These are phyloP conservation scores for Erythrophleum ivorense DNA, from an alignment of 331 rosid genomes.

Conservation along the genomic window DNA sequence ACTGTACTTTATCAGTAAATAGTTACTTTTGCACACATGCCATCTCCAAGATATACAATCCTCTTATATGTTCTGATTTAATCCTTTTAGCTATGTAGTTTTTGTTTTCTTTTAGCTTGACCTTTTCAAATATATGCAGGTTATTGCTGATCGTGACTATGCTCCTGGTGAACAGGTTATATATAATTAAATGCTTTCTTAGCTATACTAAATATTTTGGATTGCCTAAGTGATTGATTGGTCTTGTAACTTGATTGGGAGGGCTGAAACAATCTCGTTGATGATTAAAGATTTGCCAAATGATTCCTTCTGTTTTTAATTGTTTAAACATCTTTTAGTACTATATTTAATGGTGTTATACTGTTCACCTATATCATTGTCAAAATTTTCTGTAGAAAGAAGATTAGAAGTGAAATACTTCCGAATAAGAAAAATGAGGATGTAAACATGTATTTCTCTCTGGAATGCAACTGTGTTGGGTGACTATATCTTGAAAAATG, in stretches of 20 bases:
- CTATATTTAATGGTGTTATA: conserved; percentile 6
- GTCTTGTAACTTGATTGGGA: background rate
- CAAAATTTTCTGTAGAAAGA: background rate
- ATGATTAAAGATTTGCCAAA: background rate
- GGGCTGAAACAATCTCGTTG: background rate
- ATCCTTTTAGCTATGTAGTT: background rate
- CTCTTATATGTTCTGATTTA: background rate
- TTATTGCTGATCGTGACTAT: conserved; percentile 72
- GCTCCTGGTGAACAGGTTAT: conserved; percentile 77
- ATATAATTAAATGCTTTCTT: conserved; percentile 19
- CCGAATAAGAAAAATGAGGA: background rate
- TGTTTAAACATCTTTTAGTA: conserved; percentile 14
- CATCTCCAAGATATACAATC: background rate
- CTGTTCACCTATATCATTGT: background rate
- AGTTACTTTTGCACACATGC: background rate
- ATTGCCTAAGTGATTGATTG: background rate
- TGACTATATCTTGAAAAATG: background rate
- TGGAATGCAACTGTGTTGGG: background rate
- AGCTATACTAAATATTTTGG: background rate
- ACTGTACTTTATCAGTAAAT: background rate
- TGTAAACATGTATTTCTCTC: background rate
- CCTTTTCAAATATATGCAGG: conserved; percentile 53
- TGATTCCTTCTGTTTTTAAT: conserved; percentile 21
- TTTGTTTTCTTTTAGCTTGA: background rate
- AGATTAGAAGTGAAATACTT: conserved; percentile 26